Base-by-base conservation (phyloP, 306 rosid genomes). In the Casuarina equisetifolia region DNA sequence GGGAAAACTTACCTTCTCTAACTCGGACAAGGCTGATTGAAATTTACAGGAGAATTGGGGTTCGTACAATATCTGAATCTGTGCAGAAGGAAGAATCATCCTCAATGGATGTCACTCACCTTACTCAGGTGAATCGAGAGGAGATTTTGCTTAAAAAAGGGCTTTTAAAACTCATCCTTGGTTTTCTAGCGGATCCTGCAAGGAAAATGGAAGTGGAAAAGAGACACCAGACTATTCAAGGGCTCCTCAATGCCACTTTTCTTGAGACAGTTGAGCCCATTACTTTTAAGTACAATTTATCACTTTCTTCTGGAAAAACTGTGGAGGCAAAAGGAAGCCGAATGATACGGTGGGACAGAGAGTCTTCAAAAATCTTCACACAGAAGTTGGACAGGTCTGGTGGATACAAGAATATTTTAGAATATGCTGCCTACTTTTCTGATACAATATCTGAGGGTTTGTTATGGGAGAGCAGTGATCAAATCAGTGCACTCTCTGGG, bases 161-260 rank as follows among this genome's bases (percentile, higher is more conserved):
- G 2, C 52, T 93, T 80, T 66, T 87, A 59, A 87, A 76, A 80
- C 87, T 93, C 52, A 85, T 86, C 68, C 91, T 93, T 63, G 88
- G 94, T 48, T 92, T 87, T 66, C 90, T 92, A 42, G 89, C 93
- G 19, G 79, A 74, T 78, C 87, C 93, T 43, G 59, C 80, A 50
- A 68, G 86, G 39, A 74, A 84, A 75, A 83, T 90, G 89, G 94
- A 89, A 70, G 84, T 76, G 9, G 63, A 63, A n/a, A 83, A 72
- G 78, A 85, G 97, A 69, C 92, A 70, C 35, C 77, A 89, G 74
- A 83, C 87, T 76, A 90, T 93, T 64, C 70, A 74, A 74, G 48
- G 80, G 49, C 89, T 91, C 73, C 70, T 86, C 11, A 73, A 85
- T 40, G 57, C 86, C 44, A 74, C 74, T 74, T 25, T 25, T 25